A percentile compares a stretch with the other conserved stretches of the same genome.
Evolutionary conservation across 192 early-diverging fungal genomes (phyloP).

Genomic region (Chytriomyces confervae): DNA sequence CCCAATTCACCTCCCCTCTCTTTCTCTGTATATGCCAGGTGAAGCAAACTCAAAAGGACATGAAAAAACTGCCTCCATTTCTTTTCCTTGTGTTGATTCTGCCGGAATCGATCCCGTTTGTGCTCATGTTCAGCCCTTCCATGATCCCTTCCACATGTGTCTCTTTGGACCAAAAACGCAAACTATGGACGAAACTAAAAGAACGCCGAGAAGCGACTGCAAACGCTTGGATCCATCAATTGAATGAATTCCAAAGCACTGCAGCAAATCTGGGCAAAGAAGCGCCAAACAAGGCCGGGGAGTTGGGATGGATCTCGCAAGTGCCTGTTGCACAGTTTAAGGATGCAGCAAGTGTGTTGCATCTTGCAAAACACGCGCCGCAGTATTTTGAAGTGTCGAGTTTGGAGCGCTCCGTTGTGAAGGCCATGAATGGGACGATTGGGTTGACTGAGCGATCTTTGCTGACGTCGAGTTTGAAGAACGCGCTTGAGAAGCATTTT

Average conservation of each 20-base stretch:
- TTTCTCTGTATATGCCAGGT: neutral
- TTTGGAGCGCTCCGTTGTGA: neutral
- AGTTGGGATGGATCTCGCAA: conserved; percentile 1
- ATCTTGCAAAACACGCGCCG: conserved; percentile 31
- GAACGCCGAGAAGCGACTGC: neutral
- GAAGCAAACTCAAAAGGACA: conserved; percentile 12
- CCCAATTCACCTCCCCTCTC: neutral
- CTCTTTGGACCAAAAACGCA: neutral
- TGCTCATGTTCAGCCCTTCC: conserved; percentile 11
- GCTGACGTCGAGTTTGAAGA: neutral
- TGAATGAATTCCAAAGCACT: neutral
- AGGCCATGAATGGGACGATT: conserved; percentile 16
- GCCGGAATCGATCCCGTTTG: conserved; percentile 18
- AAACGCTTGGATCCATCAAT: neutral
- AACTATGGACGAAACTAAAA: conserved; percentile 9
- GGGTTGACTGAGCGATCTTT: conserved; percentile 22
- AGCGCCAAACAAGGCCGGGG: neutral
- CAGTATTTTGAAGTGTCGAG: conserved; percentile 13
- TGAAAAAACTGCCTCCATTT: conserved; percentile 25
- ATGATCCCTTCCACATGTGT: conserved; percentile 26
- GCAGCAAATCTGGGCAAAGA: neutral
- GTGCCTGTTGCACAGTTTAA: neutral
- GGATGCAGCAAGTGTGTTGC: neutral
- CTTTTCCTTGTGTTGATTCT: conserved; percentile 14
- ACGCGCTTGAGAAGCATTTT: conserved; percentile 13